Conservation (phyloP, 2,329 filamentous ascomycete species). For the Didymella exigua region DNA sequence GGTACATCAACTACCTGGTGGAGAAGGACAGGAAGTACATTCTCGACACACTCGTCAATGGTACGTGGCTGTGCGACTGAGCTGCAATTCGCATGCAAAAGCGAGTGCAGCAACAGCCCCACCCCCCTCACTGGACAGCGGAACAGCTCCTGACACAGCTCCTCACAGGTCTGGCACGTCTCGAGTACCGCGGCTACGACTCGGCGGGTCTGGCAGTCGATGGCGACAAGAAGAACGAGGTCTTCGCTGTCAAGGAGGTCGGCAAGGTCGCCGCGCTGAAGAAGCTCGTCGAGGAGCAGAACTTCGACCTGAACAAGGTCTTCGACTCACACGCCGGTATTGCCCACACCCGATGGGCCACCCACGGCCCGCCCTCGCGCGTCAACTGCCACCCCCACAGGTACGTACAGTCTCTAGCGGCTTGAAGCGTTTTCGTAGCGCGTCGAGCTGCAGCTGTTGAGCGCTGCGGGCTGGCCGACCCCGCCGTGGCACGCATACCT, state of each 20-base stretch:
- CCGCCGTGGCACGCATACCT: slow-evolving; percentile 13
- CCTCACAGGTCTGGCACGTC: slow-evolving; percentile 78
- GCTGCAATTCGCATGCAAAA: neutral
- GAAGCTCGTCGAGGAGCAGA: slow-evolving; percentile 83
- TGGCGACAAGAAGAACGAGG: slow-evolving; percentile 98
- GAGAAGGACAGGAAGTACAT: slow-evolving; percentile 98
- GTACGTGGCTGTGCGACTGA: slow-evolving; percentile 58
- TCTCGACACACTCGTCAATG: slow-evolving; percentile 94
- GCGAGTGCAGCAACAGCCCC: slow-evolving; percentile 1
- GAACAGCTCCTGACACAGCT: slow-evolving; percentile 28
- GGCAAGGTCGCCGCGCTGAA: slow-evolving; percentile 98
- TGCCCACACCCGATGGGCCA: slow-evolving; percentile 98
- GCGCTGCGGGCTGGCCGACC: slow-evolving; percentile 13
- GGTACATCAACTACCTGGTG: slow-evolving; percentile 98
- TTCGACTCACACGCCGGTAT: slow-evolving; percentile 99
- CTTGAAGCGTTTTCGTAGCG: slow-evolving; percentile 9
- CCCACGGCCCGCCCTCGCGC: slow-evolving; percentile 91
- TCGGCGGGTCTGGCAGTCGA: slow-evolving; percentile 95
- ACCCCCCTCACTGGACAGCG: slow-evolving; percentile 10
- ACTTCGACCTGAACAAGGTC: slow-evolving; percentile 85
- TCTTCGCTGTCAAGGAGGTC: slow-evolving; percentile 97
- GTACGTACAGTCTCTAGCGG: slow-evolving; percentile 65
- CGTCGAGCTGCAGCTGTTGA: slow-evolving; percentile 13
- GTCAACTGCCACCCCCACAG: slow-evolving; percentile 98
- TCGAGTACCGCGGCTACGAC: slow-evolving; percentile 99